Conservation (phyloP, 192 early-diverging fungal genomes). For the Umbelopsis isabellina region DNA sequence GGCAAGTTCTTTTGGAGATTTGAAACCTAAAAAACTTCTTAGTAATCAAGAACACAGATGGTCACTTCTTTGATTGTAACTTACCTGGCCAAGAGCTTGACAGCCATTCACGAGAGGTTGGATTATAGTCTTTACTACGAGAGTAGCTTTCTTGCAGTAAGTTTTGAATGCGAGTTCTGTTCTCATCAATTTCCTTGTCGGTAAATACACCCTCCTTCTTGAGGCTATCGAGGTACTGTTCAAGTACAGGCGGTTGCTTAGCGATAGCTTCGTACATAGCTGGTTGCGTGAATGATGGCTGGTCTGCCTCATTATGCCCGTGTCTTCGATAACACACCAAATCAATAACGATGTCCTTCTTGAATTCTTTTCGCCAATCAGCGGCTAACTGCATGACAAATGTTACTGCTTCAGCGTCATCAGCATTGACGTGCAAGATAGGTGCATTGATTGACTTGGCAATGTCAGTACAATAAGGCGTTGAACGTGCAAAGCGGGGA, state of each 20-base stretch:
- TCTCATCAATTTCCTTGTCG: conserved; percentile 82
- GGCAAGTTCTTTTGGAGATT: conserved; percentile 76
- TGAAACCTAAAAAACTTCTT: conserved; percentile 48
- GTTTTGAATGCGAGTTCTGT: conserved; percentile 87
- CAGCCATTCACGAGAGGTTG: conserved; percentile 91
- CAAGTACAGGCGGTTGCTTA: conserved; percentile 80
- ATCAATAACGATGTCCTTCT: conserved; percentile 97
- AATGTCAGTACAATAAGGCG: conserved; percentile 96
- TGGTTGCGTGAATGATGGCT: conserved; percentile 98
- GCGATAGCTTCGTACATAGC: conserved; percentile 93
- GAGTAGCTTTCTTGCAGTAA: conserved; percentile 92
- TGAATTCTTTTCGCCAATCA: conserved; percentile 95
- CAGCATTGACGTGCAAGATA: conserved; percentile 97
- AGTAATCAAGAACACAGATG: not conserved
- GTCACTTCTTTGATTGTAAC: not conserved
- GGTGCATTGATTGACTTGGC: conserved; percentile 96
- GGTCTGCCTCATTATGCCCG: conserved; percentile 99
- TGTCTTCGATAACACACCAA: conserved; percentile 97
- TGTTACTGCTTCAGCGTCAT: conserved; percentile 97
- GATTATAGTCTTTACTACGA: conserved; percentile 87
- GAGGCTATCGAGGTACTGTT: conserved; percentile 85
- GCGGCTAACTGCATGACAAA: conserved; percentile 93
- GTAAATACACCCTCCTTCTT: conserved; percentile 86
- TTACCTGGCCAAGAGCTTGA: conserved; percentile 91
- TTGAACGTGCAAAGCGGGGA: conserved; percentile 92